These are phyloP conservation scores for Rubroboletus pulcherrimus DNA, from an alignment of 768 basidiomycete genomes.

Conservation along the genomic window DNA sequence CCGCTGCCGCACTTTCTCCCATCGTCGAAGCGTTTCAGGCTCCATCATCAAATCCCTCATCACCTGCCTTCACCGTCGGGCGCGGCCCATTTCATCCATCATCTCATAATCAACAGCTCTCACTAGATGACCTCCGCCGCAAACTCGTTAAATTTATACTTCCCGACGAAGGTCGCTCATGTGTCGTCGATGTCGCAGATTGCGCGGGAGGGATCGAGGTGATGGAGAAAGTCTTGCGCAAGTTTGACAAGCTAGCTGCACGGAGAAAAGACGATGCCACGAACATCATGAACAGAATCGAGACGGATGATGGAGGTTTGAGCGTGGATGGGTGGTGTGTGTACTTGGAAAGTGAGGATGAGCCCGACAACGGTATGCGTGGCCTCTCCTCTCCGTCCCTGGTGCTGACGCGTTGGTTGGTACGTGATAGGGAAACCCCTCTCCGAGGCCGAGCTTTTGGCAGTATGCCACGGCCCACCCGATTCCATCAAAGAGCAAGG, in stretches of 20 bases:
- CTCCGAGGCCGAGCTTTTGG: slow-evolving; percentile 75
- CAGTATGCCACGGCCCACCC: slow-evolving; percentile 78
- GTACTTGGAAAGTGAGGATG: slow-evolving; percentile 58
- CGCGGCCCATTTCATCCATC: slow-evolving; percentile 55
- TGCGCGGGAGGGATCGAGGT: slow-evolving; percentile 83
- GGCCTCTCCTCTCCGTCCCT: neutral
- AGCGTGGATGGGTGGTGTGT: slow-evolving; percentile 90
- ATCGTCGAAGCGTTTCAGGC: slow-evolving; percentile 61
- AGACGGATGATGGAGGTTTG: slow-evolving; percentile 69
- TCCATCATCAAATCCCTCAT: slow-evolving; percentile 38
- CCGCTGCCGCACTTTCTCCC: slow-evolving; percentile 56
- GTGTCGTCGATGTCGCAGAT: slow-evolving; percentile 76
- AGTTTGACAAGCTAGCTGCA: slow-evolving; percentile 66
- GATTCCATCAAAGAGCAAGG: slow-evolving; percentile 79
- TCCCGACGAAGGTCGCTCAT: slow-evolving; percentile 75
- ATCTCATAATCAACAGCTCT: slow-evolving; percentile 42
- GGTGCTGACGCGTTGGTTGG: neutral
- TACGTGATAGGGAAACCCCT: slow-evolving; percentile 58
- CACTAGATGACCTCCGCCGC: slow-evolving; percentile 74
- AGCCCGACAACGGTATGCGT: slow-evolving; percentile 50
- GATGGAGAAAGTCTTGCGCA: slow-evolving; percentile 83
- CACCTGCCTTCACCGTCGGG: slow-evolving; percentile 54
- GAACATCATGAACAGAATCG: slow-evolving; percentile 49
- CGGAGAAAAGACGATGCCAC: slow-evolving; percentile 43
- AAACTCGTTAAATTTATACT: slow-evolving; percentile 87